phyloP scores from a whole-genome alignment of 768 basidiomycete genomes.

The Terana coerulea region DNA sequence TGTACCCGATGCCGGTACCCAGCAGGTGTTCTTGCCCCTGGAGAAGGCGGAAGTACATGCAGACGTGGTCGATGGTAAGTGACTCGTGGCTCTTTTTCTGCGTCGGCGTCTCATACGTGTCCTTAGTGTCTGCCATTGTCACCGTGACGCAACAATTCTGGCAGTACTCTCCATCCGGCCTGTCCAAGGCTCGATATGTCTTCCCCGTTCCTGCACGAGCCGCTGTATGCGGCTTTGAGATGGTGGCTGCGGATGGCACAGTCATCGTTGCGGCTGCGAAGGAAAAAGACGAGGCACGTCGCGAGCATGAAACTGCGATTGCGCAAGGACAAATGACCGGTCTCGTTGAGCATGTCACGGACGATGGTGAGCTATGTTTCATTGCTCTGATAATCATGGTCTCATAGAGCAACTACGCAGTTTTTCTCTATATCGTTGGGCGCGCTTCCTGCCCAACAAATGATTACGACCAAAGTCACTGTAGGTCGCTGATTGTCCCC shows the following conservation, averaged over 20 bases:
- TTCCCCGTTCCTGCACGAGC: conserved; percentile 56
- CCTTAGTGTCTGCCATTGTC: conserved; percentile 2
- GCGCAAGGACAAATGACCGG: conserved; percentile 37
- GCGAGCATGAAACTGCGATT: conserved; percentile 38
- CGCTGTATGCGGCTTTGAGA: conserved; percentile 50
- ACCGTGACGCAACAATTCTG: conserved; percentile 8
- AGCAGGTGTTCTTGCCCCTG: conserved; percentile 1
- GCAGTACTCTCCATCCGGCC: neutral
- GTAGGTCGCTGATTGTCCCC: conserved; percentile 28
- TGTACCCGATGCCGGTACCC: neutral
- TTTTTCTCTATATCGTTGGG: conserved; percentile 57
- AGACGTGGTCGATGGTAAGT: conserved; percentile 4
- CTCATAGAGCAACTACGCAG: neutral
- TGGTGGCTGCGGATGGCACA: conserved; percentile 40
- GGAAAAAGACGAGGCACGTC: conserved; percentile 41
- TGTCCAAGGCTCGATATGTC: conserved; percentile 47
- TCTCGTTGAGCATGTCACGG: conserved; percentile 45
- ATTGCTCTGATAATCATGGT: neutral
- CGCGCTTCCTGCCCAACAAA: conserved; percentile 40
- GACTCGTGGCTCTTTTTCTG: too few species aligned
- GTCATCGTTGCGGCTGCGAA: conserved; percentile 42
- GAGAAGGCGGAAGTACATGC: conserved; percentile 5
- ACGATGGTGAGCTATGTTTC: conserved; percentile 28
- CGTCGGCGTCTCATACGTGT: too few species aligned
- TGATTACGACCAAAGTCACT: conserved; percentile 27